phyloP scores from a whole-genome alignment of 1,139 yeast species.

The Yamadazyma dendronema region DNA sequence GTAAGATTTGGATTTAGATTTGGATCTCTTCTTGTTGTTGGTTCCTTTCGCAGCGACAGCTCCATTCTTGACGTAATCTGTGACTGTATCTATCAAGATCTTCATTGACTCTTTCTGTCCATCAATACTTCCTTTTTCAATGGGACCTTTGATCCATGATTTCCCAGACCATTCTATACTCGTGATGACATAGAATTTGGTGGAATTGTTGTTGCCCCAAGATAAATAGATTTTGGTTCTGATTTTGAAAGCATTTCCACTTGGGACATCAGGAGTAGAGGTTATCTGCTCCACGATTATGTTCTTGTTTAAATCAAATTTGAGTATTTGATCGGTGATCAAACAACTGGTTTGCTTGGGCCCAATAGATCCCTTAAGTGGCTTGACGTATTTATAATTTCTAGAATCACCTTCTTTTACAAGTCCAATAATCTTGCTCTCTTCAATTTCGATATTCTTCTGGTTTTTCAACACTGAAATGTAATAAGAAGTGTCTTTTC shows the following conservation, averaged over 20 bases:
- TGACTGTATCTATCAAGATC: constrained; percentile 57
- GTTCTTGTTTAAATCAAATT: constrained; percentile 56
- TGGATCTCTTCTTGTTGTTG: constrained; percentile 7
- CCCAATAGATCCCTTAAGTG: constrained; percentile 80
- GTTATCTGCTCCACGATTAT: constrained; percentile 67
- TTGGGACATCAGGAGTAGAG: constrained; percentile 91
- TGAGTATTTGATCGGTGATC: constrained; percentile 68
- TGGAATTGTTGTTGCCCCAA: constrained; percentile 75
- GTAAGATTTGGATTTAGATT: constrained; percentile 17
- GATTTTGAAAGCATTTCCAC: constrained; percentile 79
- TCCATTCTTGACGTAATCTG: constrained; percentile 35
- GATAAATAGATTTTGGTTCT: constrained; percentile 63
- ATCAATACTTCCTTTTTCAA: constrained; percentile 87
- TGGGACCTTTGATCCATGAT: constrained; percentile 87
- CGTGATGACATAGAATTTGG: constrained; percentile 63
- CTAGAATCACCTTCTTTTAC: constrained; percentile 40
- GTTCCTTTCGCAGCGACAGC: constrained; percentile 9
- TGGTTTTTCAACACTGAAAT: constrained; percentile 59
- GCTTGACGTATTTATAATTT: constrained; percentile 72
- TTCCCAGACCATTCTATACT: constrained; percentile 88
- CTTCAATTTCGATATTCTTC: constrained; percentile 67
- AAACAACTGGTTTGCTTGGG: constrained; percentile 91
- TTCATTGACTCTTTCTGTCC: constrained; percentile 80
- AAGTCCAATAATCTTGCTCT: constrained; percentile 46
- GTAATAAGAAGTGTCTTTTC: constrained; percentile 62